Evolutionary conservation across 192 early-diverging fungal genomes (phyloP), one percentile per base, ranked within the genome.

Genomic region (Gaertneriomyces sp.): DNA sequence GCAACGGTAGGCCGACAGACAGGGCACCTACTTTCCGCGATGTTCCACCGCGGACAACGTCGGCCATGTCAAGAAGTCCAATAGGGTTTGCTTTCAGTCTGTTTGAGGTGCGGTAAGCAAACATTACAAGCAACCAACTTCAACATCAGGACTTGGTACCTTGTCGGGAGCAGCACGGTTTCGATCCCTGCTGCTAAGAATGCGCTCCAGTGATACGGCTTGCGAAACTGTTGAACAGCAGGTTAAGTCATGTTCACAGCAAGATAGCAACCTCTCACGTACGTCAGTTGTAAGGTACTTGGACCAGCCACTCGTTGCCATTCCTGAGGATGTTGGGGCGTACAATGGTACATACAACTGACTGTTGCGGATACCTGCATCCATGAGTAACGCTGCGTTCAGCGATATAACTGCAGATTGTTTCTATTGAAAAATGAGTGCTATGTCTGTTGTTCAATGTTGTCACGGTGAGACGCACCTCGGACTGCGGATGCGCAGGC

Each of bases 331-430:
- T 1, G n/a, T 52, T 4, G 69, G 64, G 17, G 69, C 56, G 43
- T 67, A 66, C 10, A 66, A 12, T 42, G 73, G 76, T 8, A 81
- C 69, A 68, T 76, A 79, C 47, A 76, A 42, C 39, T 63, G 56
- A 49, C 64, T 63, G 19, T 66, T 60, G 59, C 68, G 51, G 10
- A 58, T 33, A 12, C 63, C 45, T 7, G 59, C 38, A 7, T 72
- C 39, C 19, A 76, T 51, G 38, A 68, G 53, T 40, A 78, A 50
- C 16, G 71, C 63, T 19, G 64, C 52, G 47, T 76, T 79, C 39
- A 76, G 19, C 3, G 45, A 41, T n/a, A 12, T 41, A 20, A 76
- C 53, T 16, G 45, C 16, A 20, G 45, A 39, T 46, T 49, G 33
- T 60, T 74, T 68, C 75, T 77, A 53, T 17, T 7, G 38, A 33